Percentiles rank a stretch among this genome's conserved stretches.
Conservation (phyloP, 2,329 filamentous ascomycete genomes). For the Cytospora piceicola region DNA sequence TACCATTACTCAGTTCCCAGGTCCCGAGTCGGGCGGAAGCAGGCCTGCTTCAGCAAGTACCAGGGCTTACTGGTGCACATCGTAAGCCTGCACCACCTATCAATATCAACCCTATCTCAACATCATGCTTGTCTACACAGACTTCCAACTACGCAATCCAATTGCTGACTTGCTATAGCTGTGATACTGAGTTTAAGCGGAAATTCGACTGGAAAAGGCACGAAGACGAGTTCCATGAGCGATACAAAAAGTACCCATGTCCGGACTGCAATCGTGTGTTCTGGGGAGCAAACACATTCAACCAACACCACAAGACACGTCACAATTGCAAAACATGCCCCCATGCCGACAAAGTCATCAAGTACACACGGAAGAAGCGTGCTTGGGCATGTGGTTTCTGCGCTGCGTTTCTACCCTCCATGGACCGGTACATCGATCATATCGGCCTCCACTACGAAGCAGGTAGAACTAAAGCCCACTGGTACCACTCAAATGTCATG, state of each 20-base stretch:
- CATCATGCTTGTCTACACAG: conserved; percentile 32
- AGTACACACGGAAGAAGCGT: conserved; percentile 61
- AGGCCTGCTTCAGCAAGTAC: conserved; percentile 38
- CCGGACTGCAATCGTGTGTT: conserved; percentile 71
- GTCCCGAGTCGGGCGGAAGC: conserved; percentile 44
- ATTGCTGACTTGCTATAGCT: conserved; percentile 49
- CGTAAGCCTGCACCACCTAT: conserved; percentile 39
- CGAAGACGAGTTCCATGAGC: conserved; percentile 71
- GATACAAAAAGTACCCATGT: conserved; percentile 69
- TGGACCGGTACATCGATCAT: conserved; percentile 70
- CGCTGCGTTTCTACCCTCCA: conserved; percentile 63
- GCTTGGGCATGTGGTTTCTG: conserved; percentile 74
- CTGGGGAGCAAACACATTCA: conserved; percentile 70
- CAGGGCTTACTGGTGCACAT: conserved; percentile 61
- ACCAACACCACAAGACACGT: conserved; percentile 68
- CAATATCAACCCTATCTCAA: conserved; percentile 22
- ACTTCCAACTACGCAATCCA: conserved; percentile 20
- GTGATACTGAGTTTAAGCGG: conserved; percentile 66
- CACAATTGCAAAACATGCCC: conserved; percentile 68
- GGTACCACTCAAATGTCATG: conserved; percentile 71
- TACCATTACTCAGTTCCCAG: conserved; percentile 39
- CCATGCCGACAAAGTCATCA: conserved; percentile 66
- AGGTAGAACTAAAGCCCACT: conserved; percentile 65
- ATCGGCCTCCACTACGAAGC: conserved; percentile 69
- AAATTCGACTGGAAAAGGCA: conserved; percentile 73